phyloP scores from a whole-genome alignment of 805 yeast genomes.

The Groenewaldozyma tartarivorans region DNA sequence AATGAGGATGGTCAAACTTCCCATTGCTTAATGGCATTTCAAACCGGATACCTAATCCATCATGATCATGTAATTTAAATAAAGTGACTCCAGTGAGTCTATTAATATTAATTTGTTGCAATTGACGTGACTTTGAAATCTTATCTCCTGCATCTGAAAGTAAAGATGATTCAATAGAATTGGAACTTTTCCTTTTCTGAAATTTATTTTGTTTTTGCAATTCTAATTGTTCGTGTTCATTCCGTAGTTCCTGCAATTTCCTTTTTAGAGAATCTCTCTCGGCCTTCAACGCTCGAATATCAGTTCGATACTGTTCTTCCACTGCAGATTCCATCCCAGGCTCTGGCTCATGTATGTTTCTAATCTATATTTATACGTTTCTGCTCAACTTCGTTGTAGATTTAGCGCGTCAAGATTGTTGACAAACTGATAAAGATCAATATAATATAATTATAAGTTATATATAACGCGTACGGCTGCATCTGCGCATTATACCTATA shows the following conservation, averaged over 20 bases:
- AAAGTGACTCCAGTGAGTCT: constrained; percentile 17
- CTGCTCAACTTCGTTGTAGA: too few relatives aligned
- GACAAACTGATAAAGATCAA: background rate
- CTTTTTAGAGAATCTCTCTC: constrained; percentile 6
- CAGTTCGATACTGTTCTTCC: constrained; percentile 1
- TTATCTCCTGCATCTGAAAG: background rate
- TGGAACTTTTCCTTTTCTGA: background rate
- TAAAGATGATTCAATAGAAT: too few relatives aligned
- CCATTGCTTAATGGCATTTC: constrained; percentile 7
- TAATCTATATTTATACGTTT: too few relatives aligned
- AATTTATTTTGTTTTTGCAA: constrained; percentile 1
- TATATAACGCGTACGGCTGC: background rate
- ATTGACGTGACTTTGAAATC: background rate
- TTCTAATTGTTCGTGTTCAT: too few relatives aligned
- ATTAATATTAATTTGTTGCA: constrained; percentile 11
- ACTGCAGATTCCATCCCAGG: too few relatives aligned
- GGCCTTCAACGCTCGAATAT: constrained; percentile 3
- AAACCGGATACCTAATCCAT: constrained; percentile 16
- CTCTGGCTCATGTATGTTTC: too few relatives aligned
- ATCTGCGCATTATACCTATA: too few relatives aligned
- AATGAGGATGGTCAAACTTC: constrained; percentile 14
- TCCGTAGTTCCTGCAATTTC: background rate
- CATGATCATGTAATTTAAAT: constrained; percentile 9
- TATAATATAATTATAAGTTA: background rate
- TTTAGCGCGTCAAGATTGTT: background rate